phyloP scores from a whole-genome alignment of 2,329 filamentous ascomycete genomes.

The Fusarium sp. region DNA sequence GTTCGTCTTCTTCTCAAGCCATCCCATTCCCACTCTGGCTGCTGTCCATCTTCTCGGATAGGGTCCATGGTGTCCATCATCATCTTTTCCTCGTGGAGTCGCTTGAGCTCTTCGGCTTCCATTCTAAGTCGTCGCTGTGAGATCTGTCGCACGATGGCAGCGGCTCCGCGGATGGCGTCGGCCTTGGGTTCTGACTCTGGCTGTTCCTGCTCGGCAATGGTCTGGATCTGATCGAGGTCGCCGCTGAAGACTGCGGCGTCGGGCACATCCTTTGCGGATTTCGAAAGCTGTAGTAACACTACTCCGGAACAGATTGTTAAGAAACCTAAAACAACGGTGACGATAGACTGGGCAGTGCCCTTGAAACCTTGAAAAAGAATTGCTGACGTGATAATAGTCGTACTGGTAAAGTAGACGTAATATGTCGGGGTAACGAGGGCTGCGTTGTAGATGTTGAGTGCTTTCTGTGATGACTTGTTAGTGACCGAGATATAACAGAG shows the following conservation, averaged over 20 bases:
- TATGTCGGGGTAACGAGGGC: slow-evolving; percentile 97
- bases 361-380: slow-evolving; percentile 95
- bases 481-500: slow-evolving; percentile 22
- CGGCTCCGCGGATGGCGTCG: slow-evolving; percentile 91
- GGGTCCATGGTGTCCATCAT: slow-evolving; percentile 74
- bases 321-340: slow-evolving; percentile 92
- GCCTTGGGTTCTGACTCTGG: slow-evolving; percentile 97
- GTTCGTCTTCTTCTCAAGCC: slow-evolving; percentile 79
- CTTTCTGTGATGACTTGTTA: slow-evolving; percentile 75
- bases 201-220: slow-evolving; percentile 93
- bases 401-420: slow-evolving; percentile 97
- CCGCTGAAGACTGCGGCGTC: slow-evolving; percentile 91
- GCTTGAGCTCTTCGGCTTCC: slow-evolving; percentile 80
- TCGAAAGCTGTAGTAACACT: slow-evolving; percentile 92
- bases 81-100: slow-evolving; percentile 80
- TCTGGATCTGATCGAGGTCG: slow-evolving; percentile 92
- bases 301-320: slow-evolving; percentile 93
- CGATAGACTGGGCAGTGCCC: slow-evolving; percentile 79
- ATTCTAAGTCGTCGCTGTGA: slow-evolving; percentile 78
- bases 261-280: slow-evolving; percentile 96
- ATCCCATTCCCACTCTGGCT: slow-evolving; percentile 82
- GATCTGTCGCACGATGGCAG: slow-evolving; percentile 84
- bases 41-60: slow-evolving; percentile 76
- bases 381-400: slow-evolving; percentile 92
- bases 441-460: slow-evolving; percentile 94